These are phyloP conservation scores for Ceriops decandra DNA, from an alignment of 345 rosid genomes.

Conservation along the genomic window DNA sequence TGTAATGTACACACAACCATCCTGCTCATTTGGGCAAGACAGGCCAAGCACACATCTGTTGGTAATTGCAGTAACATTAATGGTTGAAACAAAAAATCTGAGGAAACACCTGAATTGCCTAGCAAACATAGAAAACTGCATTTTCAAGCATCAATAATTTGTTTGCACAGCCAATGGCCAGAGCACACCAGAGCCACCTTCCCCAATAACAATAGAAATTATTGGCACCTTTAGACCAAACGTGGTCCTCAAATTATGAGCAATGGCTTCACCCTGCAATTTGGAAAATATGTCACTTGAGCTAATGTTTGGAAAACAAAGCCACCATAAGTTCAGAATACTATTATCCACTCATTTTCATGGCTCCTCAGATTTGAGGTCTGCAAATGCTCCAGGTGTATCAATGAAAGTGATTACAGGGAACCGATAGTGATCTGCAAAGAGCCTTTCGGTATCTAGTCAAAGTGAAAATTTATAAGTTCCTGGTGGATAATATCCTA, in stretches of 20 bases:
- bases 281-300: slow-evolving; percentile 19
- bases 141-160: slow-evolving; percentile 93
- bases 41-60: neutral
- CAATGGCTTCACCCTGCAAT: slow-evolving; percentile 96
- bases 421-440: slow-evolving; percentile 79
- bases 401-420: slow-evolving; percentile 78
- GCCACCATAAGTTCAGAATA: slow-evolving; percentile 3
- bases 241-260: slow-evolving; percentile 91
- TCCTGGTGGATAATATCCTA: slow-evolving; percentile 7
- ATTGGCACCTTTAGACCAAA: slow-evolving; percentile 94
- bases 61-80: neutral
- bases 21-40: neutral
- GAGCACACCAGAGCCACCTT: slow-evolving; percentile 99
- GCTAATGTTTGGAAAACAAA: slow-evolving; percentile 6
- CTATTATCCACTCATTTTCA: slow-evolving; percentile 44
- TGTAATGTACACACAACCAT: neutral
- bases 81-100: neutral
- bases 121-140: slow-evolving; percentile 92
- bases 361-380: slow-evolving; percentile 68
- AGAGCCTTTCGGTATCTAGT: slow-evolving; percentile 83
- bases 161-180: slow-evolving; percentile 96
- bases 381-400: slow-evolving; percentile 85
- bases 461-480: slow-evolving; percentile 13
- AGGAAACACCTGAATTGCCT: slow-evolving; percentile 45
- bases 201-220: slow-evolving; percentile 89